Evolutionary conservation across 2,329 filamentous ascomycete species (phyloP).

Genomic region (Trichophyton verrucosum): DNA sequence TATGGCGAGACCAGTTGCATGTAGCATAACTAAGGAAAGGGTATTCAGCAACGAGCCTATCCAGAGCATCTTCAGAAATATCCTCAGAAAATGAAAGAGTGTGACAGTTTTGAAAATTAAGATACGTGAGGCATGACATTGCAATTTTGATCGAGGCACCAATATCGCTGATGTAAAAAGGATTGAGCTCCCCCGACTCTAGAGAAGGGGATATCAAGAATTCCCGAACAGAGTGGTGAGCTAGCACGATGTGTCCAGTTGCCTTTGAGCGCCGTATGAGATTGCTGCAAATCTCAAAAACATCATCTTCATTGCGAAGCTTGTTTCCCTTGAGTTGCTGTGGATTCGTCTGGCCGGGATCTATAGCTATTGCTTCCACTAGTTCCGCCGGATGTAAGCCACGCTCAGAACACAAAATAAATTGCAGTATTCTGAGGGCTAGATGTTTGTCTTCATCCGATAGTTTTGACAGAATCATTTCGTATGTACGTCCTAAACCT

Average conservation of each 20-base stretch:
- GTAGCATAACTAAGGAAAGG: neutral
- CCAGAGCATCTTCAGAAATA: neutral
- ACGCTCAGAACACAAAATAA: neutral
- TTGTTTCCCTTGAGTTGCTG: neutral
- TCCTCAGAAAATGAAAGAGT: neutral
- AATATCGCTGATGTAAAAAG: neutral
- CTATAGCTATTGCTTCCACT: neutral
- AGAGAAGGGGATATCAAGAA: neutral
- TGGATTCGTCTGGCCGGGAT: neutral
- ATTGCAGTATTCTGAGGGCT: neutral
- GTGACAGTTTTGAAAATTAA: neutral
- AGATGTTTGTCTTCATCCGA: neutral
- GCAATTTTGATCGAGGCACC: neutral
- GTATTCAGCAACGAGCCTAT: neutral
- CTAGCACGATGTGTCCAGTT: neutral
- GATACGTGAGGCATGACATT: neutral
- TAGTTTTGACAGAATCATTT: neutral
- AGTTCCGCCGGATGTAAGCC: neutral
- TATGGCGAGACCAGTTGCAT: neutral
- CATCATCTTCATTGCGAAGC: neutral
- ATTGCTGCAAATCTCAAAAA: neutral
- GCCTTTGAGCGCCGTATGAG: neutral
- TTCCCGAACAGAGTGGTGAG: slow-evolving; percentile 1
- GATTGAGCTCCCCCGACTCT: neutral
- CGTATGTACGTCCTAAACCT: neutral